Evolutionary conservation across 2,329 filamentous ascomycete genomes (phyloP).

Genomic region (Tolypocladium ovalisporum): DNA sequence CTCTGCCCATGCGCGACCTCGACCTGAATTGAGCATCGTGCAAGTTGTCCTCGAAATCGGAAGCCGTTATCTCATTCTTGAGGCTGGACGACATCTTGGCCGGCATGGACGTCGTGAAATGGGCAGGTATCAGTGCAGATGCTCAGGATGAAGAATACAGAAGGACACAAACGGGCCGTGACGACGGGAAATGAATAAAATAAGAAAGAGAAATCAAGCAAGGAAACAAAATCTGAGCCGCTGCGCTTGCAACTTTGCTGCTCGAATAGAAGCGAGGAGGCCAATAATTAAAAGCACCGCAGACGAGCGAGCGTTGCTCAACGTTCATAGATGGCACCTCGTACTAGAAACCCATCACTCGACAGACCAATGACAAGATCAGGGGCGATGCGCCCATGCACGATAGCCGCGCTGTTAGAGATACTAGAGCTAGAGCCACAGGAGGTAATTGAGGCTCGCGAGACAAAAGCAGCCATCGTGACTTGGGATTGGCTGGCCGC

Average conservation of each 20-base stretch:
- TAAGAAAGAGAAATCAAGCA: slow-evolving; percentile 1
- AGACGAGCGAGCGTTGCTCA: background rate
- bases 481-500: slow-evolving; percentile 1
- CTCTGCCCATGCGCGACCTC: slow-evolving; percentile 26
- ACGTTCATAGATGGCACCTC: background rate
- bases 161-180: background rate
- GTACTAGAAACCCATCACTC: background rate
- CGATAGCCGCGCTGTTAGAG: slow-evolving; percentile 10
- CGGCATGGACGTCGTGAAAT: background rate
- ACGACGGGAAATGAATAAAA: background rate
- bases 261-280: background rate
- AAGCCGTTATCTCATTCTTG: slow-evolving; percentile 30
- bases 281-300: background rate
- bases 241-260: background rate
- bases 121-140: background rate
- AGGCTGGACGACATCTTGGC: slow-evolving; percentile 14
- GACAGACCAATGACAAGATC: background rate
- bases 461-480: background rate
- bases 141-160: slow-evolving; percentile 2
- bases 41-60: slow-evolving; percentile 38
- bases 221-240: slow-evolving; percentile 1
- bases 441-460: background rate
- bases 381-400: slow-evolving; percentile 12
- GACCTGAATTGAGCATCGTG: slow-evolving; percentile 22
- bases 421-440: background rate